These are phyloP conservation scores for Sporothrix globosa DNA, from an alignment of 2,329 filamentous ascomycete species.

Conservation along the genomic window DNA sequence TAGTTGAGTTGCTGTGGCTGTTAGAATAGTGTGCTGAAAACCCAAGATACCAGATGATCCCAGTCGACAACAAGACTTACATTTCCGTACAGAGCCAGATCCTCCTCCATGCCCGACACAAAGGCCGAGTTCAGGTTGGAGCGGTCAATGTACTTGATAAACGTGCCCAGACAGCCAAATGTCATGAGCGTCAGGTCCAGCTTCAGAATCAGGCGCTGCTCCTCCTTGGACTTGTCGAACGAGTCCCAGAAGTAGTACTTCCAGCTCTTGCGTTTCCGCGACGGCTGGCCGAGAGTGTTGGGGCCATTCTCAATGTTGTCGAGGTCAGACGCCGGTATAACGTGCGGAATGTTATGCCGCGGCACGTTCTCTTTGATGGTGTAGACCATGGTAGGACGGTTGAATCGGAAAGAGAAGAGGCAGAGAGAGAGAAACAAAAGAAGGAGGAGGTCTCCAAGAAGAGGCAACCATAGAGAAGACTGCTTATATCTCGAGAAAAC, in stretches of 20 bases:
- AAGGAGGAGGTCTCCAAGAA: not conserved
- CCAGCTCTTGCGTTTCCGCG: slow-evolving; percentile 23
- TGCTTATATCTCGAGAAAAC: slow-evolving; percentile 9
- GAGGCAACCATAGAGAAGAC: not conserved
- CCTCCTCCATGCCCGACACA: slow-evolving; percentile 35
- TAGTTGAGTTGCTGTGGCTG: slow-evolving; percentile 33
- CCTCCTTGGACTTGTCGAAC: slow-evolving; percentile 28
- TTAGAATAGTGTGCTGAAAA: not conserved
- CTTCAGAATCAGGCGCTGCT: slow-evolving; percentile 19
- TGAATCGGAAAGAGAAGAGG: not conserved
- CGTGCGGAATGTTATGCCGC: slow-evolving; percentile 14
- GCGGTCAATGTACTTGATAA: slow-evolving; percentile 30
- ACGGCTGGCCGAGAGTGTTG: not conserved
- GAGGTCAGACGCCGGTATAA: not conserved
- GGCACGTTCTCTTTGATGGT: slow-evolving; percentile 25
- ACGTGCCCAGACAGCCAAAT: slow-evolving; percentile 30
- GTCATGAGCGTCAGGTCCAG: slow-evolving; percentile 32
- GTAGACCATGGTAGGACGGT: not conserved
- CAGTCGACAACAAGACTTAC: slow-evolving; percentile 13
- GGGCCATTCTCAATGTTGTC: slow-evolving; percentile 17
- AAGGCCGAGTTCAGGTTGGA: slow-evolving; percentile 31
- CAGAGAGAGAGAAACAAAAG: not conserved
- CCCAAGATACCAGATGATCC: not conserved
- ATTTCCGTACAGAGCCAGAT: slow-evolving; percentile 33
- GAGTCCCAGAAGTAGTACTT: slow-evolving; percentile 33